phyloP scores from a whole-genome alignment of 2,329 filamentous ascomycete species.

The Fusarium praegraminearum region DNA sequence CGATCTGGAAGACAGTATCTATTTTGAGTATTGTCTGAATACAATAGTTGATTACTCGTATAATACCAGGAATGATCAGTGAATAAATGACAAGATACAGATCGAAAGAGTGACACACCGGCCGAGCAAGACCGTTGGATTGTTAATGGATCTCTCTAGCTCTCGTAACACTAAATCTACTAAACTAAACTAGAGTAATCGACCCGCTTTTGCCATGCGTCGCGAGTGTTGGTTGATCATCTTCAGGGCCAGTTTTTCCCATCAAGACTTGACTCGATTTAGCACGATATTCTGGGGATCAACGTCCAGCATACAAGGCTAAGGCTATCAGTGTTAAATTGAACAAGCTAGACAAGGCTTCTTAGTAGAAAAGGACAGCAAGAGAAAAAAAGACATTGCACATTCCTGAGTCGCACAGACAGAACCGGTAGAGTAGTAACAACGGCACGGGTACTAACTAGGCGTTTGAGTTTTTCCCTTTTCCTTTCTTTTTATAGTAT shows the following conservation, averaged over 20 bases:
- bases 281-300: slow-evolving; percentile 16
- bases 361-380: neutral
- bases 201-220: slow-evolving; percentile 35
- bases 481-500: slow-evolving; percentile 4
- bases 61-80: neutral
- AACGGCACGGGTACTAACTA: neutral
- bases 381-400: neutral
- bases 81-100: neutral
- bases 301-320: slow-evolving; percentile 6
- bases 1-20: neutral
- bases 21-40: neutral
- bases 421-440: neutral
- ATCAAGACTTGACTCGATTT: slow-evolving; percentile 14
- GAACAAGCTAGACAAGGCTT: neutral
- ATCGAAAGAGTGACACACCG: slow-evolving; percentile 22
- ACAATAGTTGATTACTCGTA: neutral
- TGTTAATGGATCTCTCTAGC: neutral
- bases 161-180: neutral
- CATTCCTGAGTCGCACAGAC: slow-evolving; percentile 36
- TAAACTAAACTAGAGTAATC: neutral
- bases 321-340: neutral
- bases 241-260: slow-evolving; percentile 1
- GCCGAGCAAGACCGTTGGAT: slow-evolving; percentile 25
- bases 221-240: slow-evolving; percentile 11
- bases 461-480: slow-evolving; percentile 15